Conservation (phyloP, 192 early-diverging fungal genomes). For the Linnemannia schmuckeri region DNA sequence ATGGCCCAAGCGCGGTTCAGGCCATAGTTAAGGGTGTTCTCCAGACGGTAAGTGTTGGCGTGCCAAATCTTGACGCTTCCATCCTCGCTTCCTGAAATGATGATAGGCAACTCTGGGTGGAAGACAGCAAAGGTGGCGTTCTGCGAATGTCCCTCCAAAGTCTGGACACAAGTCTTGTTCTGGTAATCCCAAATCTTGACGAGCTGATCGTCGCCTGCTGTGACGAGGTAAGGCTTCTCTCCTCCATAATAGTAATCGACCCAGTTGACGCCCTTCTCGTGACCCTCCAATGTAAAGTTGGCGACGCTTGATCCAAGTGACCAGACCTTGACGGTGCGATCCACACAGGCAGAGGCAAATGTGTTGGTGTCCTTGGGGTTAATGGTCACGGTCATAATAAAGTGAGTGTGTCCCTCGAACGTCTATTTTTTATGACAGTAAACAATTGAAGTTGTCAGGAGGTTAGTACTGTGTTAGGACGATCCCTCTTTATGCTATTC, state of each 20-base stretch:
- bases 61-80: conserved; percentile 98
- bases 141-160: conserved; percentile 96
- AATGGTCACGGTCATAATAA: conserved; percentile 96
- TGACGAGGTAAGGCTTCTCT: conserved; percentile 98
- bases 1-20: conserved; percentile 97
- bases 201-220: conserved; percentile 94
- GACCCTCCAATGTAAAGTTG: conserved; percentile 98
- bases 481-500: background rate
- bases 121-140: conserved; percentile 92
- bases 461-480: background rate
- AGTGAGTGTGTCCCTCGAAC: conserved; percentile 99
- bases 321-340: conserved; percentile 99
- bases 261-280: conserved; percentile 97
- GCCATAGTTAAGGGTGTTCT: conserved; percentile 98
- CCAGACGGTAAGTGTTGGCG: conserved; percentile 95
- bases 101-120: conserved; percentile 97
- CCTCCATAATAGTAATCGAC: conserved; percentile 99
- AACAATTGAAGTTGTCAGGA: background rate
- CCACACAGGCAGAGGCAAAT: conserved; percentile 98
- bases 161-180: conserved; percentile 99
- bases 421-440: conserved; percentile 57
- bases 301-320: conserved; percentile 92
- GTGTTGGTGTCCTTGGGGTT: conserved; percentile 99
- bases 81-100: conserved; percentile 95
- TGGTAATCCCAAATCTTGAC: conserved; percentile 99